phyloP scores from a whole-genome alignment of 2,329 filamentous ascomycete species.

The Diaporthe citriasiana region DNA sequence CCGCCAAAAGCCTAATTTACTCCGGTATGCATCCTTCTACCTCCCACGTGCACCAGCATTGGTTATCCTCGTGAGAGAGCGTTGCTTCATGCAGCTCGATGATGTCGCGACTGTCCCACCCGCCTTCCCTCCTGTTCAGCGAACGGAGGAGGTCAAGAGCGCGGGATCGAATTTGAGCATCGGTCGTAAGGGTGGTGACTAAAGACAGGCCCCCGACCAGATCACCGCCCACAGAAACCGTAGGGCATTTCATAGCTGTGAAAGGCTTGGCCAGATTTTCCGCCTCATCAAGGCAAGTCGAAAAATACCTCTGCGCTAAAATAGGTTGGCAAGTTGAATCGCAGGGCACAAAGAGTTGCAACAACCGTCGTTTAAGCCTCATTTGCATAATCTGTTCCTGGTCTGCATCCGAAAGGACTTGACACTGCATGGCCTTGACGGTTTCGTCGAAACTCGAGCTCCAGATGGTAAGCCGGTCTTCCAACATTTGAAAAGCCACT shows the following conservation, averaged over 20 bases:
- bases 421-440: background rate
- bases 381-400: background rate
- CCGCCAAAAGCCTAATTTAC: slow-evolving; percentile 4
- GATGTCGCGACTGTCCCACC: slow-evolving; percentile 1
- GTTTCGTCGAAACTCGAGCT: background rate
- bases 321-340: background rate
- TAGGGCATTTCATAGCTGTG: background rate
- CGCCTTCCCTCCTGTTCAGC: slow-evolving; percentile 14
- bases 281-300: background rate
- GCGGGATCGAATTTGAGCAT: slow-evolving; percentile 3
- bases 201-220: slow-evolving; percentile 3
- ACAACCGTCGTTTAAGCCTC: background rate
- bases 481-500: background rate
- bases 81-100: slow-evolving; percentile 10
- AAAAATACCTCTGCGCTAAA: background rate
- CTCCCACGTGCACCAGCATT: slow-evolving; percentile 2
- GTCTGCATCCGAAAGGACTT: background rate
- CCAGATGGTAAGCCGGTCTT: slow-evolving; percentile 6
- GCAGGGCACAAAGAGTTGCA: slow-evolving; percentile 9
- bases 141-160: slow-evolving; percentile 4
- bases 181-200: background rate
- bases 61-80: background rate
- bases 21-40: slow-evolving; percentile 6
- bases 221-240: background rate
- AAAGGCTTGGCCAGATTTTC: background rate